Percentiles rank a stretch among this genome's conserved stretches.
Evolutionary conservation across 805 yeast species (phyloP).

Genomic region (Schwanniomyces sp.): DNA sequence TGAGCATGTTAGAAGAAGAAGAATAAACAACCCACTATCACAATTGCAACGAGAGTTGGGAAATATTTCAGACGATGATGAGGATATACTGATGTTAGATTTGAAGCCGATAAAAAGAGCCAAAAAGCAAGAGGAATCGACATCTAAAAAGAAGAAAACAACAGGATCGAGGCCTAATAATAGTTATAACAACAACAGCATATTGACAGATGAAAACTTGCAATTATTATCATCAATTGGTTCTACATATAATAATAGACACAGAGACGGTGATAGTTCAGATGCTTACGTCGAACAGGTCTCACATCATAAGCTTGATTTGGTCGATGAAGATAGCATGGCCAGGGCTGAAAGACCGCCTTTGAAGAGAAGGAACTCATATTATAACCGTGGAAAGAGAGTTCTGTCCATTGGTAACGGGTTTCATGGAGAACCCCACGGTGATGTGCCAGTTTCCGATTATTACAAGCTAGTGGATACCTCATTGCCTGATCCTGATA

Average conservation of each 20-base stretch:
- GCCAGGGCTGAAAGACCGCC: not conserved
- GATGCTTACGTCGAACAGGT: constrained; percentile 32
- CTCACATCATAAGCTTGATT: constrained; percentile 23
- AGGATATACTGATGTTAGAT: constrained; percentile 10
- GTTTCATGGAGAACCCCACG: constrained; percentile 64
- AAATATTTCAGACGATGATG: constrained; percentile 12
- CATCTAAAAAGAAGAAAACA: not conserved
- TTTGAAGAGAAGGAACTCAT: constrained; percentile 47
- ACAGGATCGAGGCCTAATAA: constrained; percentile 9
- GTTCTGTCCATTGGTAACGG: constrained; percentile 77
- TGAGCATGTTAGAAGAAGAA: constrained; percentile 7
- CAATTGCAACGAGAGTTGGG: constrained; percentile 18
- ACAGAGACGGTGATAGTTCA: not conserved
- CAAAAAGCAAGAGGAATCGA: not conserved
- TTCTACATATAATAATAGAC: constrained; percentile 1
- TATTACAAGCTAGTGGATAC: constrained; percentile 63
- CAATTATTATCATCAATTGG: constrained; percentile 9
- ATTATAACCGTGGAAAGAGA: constrained; percentile 65
- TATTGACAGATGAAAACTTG: constrained; percentile 3
- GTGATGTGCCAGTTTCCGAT: constrained; percentile 52
- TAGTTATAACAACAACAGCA: constrained; percentile 7
- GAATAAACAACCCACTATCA: constrained; percentile 24
- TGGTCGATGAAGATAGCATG: constrained; percentile 11
- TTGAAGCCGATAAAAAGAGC: constrained; percentile 4
- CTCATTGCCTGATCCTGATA: constrained; percentile 67